Base-by-base conservation (phyloP, 2,329 filamentous ascomycete genomes). In the Claviceps maximensis region DNA sequence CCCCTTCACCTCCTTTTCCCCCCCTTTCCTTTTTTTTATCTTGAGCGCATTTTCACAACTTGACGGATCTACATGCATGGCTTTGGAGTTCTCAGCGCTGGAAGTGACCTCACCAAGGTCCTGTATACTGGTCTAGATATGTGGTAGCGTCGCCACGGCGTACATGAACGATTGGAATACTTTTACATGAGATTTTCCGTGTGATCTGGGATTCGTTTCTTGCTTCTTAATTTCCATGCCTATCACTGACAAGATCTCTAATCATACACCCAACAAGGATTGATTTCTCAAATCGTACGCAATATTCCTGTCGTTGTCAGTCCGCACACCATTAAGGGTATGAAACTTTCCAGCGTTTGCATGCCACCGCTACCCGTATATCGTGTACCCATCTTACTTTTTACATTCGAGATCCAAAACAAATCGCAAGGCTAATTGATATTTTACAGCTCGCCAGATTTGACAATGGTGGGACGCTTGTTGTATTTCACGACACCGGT, bases 391-490 rank as follows among this genome's bases (percentile, higher is more conserved):
- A 47, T 53, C 17, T 27, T 13, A 29, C 40, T 42, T 50, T 47
- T 41, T 47, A 46, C 5, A 8, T n/a, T 38, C 36, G 1, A 44
- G 42, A 1, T 27, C 23, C 29, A 21, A 48, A 27, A 31, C 9
- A 44, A 53, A 46, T 53, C 49, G 52, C 52, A 56, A 27, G 51
- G 53, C 51, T 51, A 53, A 27, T 62, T 58, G 58, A 63, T 49
- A 58, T 55, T 55, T 71, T 77, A 77, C 64, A 71, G 59, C 61
- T 70, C 65, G 62, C 81, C 81, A 60, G 66, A 71, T 57, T 73
- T 65, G 61, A 75, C 70, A 59, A 84, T 84, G 65, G 74, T 78
- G 58, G 81, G 77, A 65, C 75, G 75, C 68, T 76, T 76, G 65
- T 58, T 60, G 69, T 77, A 79, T 65, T 76, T 73, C 66, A 82